Evolutionary conservation across 306 rosid genomes (phyloP), one percentile per base, ranked within the genome.

Genomic region (Dalbergia cochinchinensis): DNA sequence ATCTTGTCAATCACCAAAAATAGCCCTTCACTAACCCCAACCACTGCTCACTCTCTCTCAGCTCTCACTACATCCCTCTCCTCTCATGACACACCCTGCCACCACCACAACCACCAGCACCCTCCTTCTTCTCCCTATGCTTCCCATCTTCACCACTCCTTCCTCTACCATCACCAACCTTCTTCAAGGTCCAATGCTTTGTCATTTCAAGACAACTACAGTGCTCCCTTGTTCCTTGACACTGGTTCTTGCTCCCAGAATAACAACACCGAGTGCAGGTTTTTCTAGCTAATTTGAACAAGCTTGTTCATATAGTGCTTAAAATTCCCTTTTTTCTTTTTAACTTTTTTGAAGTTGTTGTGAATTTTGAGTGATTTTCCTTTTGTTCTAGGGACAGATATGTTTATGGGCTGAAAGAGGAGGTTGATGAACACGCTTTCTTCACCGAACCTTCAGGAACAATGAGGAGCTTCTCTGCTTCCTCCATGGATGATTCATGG

Each of bases 361-460:
- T 44, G 16, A 0, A 3, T 45, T 55, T 14, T 61, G 37, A 4
- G 18, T 55, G 53, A 12, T 42, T 73, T 18, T 69, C 9, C 4
- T 81, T 71, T 1, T 54, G 60, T 7, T 54, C 19, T 54, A 92
- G 89, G 82, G 84, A 76, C 84, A 87, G 96, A 87, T 84, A 84
- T 77, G 86, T 77, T 69, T 88, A 88, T 84, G 95, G 94, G 68
- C 76, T 87, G 82, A 94, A 83, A 76, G 97, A 91, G 72, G 95
- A 90, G 63, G 94, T 86, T 54, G 94, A 85, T 82, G 99, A 92
- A 77, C 92, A 90, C 83, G 90, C 89, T 70, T 92, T 95, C 89
- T 95, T 92, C 89, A 90, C 96, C 1, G 97, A 95, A 78, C 94
- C 99, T 42, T 89, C 96, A 54, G 91, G 94, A 71, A 86, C 84